phyloP scores from a whole-genome alignment of 306 rosid species.

The cucumber (Cucumis sativus) region Cucumber_9930_V3 NC_026656.2:1293501-1294000 shows the following conservation, averaged over 20 bases:
- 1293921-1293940: conserved; percentile 24
- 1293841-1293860: neutral
- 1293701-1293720: conserved; percentile 13
- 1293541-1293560: conserved; percentile 18
- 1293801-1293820: conserved; percentile 12
- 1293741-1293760: conserved; percentile 28
- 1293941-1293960: conserved; percentile 20
- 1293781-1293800: conserved; percentile 14
- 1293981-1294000: conserved; percentile 21
- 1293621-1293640: neutral
- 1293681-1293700: neutral
- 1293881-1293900: conserved; percentile 4
- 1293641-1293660: neutral
- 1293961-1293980: conserved; percentile 23
- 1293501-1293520: conserved; percentile 22
- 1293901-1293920: conserved; percentile 36
- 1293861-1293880: neutral
- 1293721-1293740: conserved; percentile 12
- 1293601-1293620: conserved; percentile 20
- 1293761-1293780: conserved; percentile 19
- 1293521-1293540: conserved; percentile 19
- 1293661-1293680: neutral
- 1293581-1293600: conserved; percentile 16
- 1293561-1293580: conserved; percentile 21
- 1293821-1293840: conserved; percentile 12